Base-by-base conservation (phyloP, 2,329 filamentous ascomycete species). In the Didymella lethalis region DNA sequence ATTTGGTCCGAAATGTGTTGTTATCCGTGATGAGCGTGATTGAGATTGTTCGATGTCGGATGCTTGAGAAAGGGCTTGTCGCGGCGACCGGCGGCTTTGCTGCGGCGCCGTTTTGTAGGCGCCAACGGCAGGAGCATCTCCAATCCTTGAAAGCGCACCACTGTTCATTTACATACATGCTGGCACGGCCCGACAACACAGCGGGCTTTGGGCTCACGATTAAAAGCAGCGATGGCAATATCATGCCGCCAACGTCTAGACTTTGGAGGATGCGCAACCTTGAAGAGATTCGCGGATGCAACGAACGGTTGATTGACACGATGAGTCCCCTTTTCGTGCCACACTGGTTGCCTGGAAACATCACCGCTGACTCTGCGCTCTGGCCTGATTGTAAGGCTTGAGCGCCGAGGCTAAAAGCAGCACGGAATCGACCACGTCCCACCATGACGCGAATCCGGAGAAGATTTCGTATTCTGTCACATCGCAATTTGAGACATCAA, bases 391-490 rank as follows among this genome's bases (percentile, higher is more conserved):
- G 29, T 41, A 36, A 31, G 50, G 43, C 44, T 38, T 25, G 44
- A 54, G 46, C 56, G 36, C 48, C 47, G 53, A 38, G 20, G 43
- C 59, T 54, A 48, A 48, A n/a, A 46, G 34, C 45, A 44, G 49
- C 54, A 58, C 47, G 41, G 48, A 51, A 59, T 46, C 55, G 52
- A 61, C 57, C 58, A 48, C 45, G 49, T 58, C 50, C 56, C 55
- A 55, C 48, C 47, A 40, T 43, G 46, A 50, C 45, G 59, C 49
- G 55, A 47, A 59, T 57, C 55, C 57, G 59, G 59, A 62, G 59
- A 62, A 59, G 18, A 47, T 25, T 40, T 54, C 50, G 56, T 59
- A 50, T 46, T 25, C 45, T 59, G 49, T 41, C 34, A 54, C 56
- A 54, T 41, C 11, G 41, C 20, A 50, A 47, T 50, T 47, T 46